phyloP scores from a whole-genome alignment of 2,329 filamentous ascomycete genomes.

The Aspergillus sp. region DNA sequence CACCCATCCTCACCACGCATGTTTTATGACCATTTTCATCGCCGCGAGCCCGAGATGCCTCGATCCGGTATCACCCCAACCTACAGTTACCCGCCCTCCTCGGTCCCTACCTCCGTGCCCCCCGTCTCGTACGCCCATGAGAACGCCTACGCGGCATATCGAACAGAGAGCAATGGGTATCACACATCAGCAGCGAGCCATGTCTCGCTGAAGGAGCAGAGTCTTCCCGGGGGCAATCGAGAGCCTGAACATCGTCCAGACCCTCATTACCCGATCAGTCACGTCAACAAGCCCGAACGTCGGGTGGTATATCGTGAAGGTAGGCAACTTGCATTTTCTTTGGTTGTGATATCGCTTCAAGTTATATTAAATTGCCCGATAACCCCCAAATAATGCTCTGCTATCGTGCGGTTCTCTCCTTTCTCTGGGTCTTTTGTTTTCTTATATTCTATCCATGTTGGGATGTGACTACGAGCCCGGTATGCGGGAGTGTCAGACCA shows the following conservation, averaged over 20 bases:
- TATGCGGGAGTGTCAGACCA: not conserved
- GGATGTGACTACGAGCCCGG: not conserved
- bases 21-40: conserved; percentile 13
- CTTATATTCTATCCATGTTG: not conserved
- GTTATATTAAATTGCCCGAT: not conserved
- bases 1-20: conserved; percentile 7
- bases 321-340: conserved; percentile 21
- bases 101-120: conserved; percentile 12
- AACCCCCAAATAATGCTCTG: not conserved
- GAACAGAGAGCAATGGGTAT: conserved; percentile 25
- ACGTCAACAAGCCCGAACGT: conserved; percentile 19
- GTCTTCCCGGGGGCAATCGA: conserved; percentile 17
- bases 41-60: conserved; percentile 18
- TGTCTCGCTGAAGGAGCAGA: conserved; percentile 24
- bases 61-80: conserved; percentile 12
- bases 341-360: not conserved
- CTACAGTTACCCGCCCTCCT: conserved; percentile 15
- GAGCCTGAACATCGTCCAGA: conserved; percentile 11
- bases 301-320: conserved; percentile 30
- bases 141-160: conserved; percentile 26
- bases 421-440: conserved; percentile 3
- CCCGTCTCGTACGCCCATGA: conserved; percentile 17
- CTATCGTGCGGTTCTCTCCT: not conserved
- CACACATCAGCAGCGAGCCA: conserved; percentile 26
- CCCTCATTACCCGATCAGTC: conserved; percentile 13